Evolutionary conservation across 2,329 filamentous ascomycete species (phyloP), one percentile per base, ranked within the genome.

Genomic region (Trichoderma sp.): DNA sequence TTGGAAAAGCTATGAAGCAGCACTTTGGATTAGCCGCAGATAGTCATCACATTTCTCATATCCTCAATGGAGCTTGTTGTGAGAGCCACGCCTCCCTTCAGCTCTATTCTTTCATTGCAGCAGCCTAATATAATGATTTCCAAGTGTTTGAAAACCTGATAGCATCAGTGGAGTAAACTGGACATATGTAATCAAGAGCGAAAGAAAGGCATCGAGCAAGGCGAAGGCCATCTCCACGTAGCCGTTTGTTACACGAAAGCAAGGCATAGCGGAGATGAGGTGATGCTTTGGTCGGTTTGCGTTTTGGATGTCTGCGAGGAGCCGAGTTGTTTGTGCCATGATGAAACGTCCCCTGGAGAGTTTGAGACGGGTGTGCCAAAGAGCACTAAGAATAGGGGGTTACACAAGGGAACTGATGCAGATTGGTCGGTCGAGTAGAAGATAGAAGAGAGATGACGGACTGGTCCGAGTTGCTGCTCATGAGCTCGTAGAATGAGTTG

Each of bases 1-100:
- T 78, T 91, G 68, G 84, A 85, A 76, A 88, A 86, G 79, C 75
- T 90, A 70, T 80, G 75, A 75, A 22, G 17, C 34, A 22, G 27
- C 13, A 19, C 15, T 12, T 13, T 29, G 22, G 25, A 22, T 48
- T 17, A 22, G 34, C 25, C 22, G 19, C 7, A 52, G 13, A 53
- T 52, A 29, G 32, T 27, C 25, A 19, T 63, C 52, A 3, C 48
- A n/a, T 39, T 52, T 19, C 22, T 15, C 32, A 54, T 64, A 53
- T 42, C 12, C 34, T 8, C 12, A 13, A 5, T 5, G 12, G 22
- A n/a, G 19, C 34, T 29, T 27, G 13, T 53, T n/a, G 5, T 32
- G 50, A 42, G 32, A 39, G 22, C 22, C 34, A 10, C n/a, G 10
- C 19, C 34, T 42, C 34, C 4, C 39, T 4, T 42, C 4, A 19